Evolutionary conservation across 2,329 filamentous ascomycete genomes (phyloP), one percentile per base, ranked within the genome.

Genomic region (Colletotrichum orbiculare): DNA sequence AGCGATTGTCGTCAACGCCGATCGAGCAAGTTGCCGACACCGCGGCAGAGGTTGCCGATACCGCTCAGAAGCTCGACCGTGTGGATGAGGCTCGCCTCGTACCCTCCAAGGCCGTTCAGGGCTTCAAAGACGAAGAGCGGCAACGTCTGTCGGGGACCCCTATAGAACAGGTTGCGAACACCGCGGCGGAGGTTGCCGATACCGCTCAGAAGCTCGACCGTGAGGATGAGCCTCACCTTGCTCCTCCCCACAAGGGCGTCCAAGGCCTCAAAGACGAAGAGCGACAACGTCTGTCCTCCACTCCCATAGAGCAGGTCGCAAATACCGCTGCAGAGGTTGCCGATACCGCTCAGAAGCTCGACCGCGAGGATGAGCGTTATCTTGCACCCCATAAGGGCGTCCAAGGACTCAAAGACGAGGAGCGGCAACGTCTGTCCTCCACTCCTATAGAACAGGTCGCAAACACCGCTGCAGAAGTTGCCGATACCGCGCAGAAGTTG

Each of bases 131-230:
- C 17, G 17, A 17, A 17, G 17, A 17, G 17, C 17, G 17, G 17
- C 17, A 17, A 17, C 17, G 17, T 17, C 67, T 79, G 54, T 78
- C 77, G 4, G 68, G 64, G 6, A 79, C 79, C 6, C 78, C 79
- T 7, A 78, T 80, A 49, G 72, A 75, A 33, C 72, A 83, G 60
- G 78, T 79, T 49, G 76, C 80, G 12, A 70, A 72, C 6, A 80
- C 77, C 11, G 80, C 81, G 7, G 79, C 78, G 3, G 82, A 85
- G 68, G 79, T 82, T 38, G 78, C 79, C 17, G 76, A 82, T 58
- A 17, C 17, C 17, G 17, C 17, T 17, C 17, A 17, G 17, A 17
- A 17, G 17, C 17, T 17, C 17, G 17, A 17, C 17, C 17, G 17
- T 17, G 17, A 17, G 17, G 17, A 17, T 17, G 17, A 17, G 17